Percentiles rank a stretch among this genome's conserved stretches.
Evolutionary conservation across 1,139 yeast species (phyloP).

Genomic region (Wickerhamiella infanticola): DNA sequence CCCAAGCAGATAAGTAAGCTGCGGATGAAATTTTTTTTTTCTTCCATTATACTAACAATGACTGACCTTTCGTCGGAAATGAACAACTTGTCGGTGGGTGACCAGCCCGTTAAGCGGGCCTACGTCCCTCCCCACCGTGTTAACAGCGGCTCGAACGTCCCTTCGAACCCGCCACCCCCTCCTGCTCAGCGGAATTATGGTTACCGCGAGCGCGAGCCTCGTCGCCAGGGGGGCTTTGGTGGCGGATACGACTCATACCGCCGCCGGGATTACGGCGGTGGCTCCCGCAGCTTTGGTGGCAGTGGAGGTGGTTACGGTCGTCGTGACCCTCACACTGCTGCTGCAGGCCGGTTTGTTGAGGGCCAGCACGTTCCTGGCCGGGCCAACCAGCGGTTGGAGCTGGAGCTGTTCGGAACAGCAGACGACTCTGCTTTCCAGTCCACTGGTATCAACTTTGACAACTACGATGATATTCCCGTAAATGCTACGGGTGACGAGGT

Average conservation of each 20-base stretch:
- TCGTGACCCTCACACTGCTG: constrained; percentile 16
- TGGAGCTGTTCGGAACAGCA: constrained; percentile 71
- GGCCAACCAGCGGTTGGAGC: constrained; percentile 53
- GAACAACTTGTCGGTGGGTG: constrained; percentile 29
- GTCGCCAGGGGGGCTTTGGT: constrained; percentile 12
- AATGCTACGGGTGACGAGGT: constrained; percentile 94
- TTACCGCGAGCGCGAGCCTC: constrained; percentile 1
- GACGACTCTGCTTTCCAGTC: constrained; percentile 77
- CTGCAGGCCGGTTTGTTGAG: constrained; percentile 60
- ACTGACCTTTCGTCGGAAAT: constrained; percentile 34
- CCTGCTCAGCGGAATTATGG: constrained; percentile 9
- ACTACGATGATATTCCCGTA: constrained; percentile 95
- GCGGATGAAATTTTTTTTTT: constrained; percentile 3
- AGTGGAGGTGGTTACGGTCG: constrained; percentile 22
- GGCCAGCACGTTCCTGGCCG: constrained; percentile 83
- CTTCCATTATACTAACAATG: constrained; percentile 11
- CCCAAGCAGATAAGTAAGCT: not conserved
- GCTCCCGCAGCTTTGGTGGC: constrained; percentile 26
- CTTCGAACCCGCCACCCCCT: constrained; percentile 19
- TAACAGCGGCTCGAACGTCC: constrained; percentile 17
- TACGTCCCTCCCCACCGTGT: constrained; percentile 61
- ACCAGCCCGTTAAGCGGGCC: constrained; percentile 17
- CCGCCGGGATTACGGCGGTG: constrained; percentile 16
- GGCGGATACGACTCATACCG: constrained; percentile 17
- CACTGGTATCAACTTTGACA: constrained; percentile 96